These are phyloP conservation scores for Paramecium biaurelia DNA, from an alignment of 73 alveolate species.

Conservation along the genomic window DNA sequence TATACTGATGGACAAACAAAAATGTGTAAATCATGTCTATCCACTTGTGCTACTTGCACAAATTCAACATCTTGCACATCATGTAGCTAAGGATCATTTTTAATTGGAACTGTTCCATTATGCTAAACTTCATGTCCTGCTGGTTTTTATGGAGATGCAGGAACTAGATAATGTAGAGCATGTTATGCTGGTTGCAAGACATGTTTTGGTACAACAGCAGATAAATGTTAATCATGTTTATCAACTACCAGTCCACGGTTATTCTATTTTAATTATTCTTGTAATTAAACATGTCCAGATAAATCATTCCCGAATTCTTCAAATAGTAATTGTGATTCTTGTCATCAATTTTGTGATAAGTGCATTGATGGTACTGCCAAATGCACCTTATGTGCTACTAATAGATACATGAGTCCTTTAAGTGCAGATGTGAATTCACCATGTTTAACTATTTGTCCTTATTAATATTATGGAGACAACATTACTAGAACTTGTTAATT, in stretches of 20 bases:
- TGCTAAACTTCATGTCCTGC: not conserved
- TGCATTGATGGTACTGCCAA: not conserved
- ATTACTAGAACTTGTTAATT: not conserved
- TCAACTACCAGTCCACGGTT: not conserved
- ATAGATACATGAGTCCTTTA: not conserved
- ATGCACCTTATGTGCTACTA: not conserved
- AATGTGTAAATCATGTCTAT: not conserved
- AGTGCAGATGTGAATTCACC: not conserved
- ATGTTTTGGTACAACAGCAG: not conserved
- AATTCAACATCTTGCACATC: not conserved
- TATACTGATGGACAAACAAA: not conserved
- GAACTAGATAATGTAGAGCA: not conserved
- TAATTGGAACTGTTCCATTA: not conserved
- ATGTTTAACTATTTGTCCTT: not conserved
- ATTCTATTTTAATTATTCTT: not conserved
- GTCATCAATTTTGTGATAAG: not conserved
- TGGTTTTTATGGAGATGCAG: not conserved
- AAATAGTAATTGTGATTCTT: not conserved
- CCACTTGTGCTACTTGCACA: not conserved
- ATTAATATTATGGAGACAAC: not conserved
- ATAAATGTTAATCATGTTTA: not conserved
- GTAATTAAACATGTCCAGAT: not conserved
- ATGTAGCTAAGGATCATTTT: not conserved
- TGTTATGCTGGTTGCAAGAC: not conserved
- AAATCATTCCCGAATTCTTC: not conserved